Evolutionary conservation across 2,329 filamentous ascomycete genomes (phyloP), one percentile per base, ranked within the genome.

Genomic region (Botrytis porri): DNA sequence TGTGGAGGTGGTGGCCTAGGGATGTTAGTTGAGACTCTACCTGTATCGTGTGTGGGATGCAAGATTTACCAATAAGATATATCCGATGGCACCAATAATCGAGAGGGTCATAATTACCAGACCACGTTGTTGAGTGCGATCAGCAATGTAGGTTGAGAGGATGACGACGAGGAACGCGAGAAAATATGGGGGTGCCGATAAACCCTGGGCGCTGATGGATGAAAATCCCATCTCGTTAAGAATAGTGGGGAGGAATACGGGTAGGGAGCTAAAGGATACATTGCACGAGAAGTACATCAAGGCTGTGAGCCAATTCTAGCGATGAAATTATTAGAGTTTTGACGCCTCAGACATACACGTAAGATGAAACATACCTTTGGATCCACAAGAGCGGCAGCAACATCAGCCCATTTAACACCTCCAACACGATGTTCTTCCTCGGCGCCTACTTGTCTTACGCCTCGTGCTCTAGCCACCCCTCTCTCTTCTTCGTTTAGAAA

Each of bases 181-280:
- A 77, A 93, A 88, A 80, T 91, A 93, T 0, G 91, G 90, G 1
- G 91, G 91, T 0, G 91, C 90, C 0, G 90, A 90, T 20, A 94
- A 85, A 1, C 91, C 92, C 81, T 94, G 92, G 0, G 92, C 89
- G 73, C 89, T 84, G 74, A 93, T 86, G 22, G 86, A 83, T 0
- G 86, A 87, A 81, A 90, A 93, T 16, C 92, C 91, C 89, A 94
- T 92, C 71, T 87, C 84, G 66, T 85, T 82, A 22, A 92, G 82
- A 75, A 92, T 89, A 2, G 88, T 87, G 0, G 89, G 89, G 2
- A 92, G 83, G 77, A 91, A 92, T 3, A 90, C 88, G 0, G 90
- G 88, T 6, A 92, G 83, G 2, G 87, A 89, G 9, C 88, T 87
- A 80, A 90, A 92, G 60, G 89, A 90, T 73, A 92, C 89, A 80